These are phyloP conservation scores for Curvularia hawaiiensis DNA, from an alignment of 2,329 filamentous ascomycete genomes.

Conservation along the genomic window DNA sequence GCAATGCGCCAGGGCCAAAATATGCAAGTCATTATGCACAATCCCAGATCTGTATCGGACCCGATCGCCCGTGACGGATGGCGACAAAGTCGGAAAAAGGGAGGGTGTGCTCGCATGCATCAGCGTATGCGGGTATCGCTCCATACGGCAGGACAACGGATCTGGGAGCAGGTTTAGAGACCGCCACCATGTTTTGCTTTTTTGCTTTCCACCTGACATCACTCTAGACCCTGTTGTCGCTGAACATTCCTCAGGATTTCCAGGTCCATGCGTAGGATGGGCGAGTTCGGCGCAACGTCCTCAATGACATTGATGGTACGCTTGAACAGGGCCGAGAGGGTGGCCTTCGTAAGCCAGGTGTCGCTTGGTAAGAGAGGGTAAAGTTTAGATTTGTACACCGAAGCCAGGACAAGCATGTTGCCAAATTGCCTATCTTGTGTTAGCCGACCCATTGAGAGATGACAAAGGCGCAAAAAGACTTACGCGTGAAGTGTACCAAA, in stretches of 20 bases:
- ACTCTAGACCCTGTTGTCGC: constrained; percentile 24
- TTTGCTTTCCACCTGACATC: constrained; percentile 7
- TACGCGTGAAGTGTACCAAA: constrained; percentile 82
- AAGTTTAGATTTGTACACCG: constrained; percentile 69
- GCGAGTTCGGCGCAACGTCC: constrained; percentile 72
- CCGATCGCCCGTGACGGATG: constrained; percentile 8
- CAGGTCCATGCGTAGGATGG: constrained; percentile 74
- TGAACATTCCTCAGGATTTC: constrained; percentile 66
- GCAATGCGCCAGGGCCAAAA: constrained; percentile 8
- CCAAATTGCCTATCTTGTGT: constrained; percentile 79
- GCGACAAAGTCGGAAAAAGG: constrained; percentile 1
- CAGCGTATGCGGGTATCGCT: constrained; percentile 6
- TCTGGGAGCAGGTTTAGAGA: background rate
- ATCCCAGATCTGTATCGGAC: constrained; percentile 9
- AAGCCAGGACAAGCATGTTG: constrained; percentile 88
- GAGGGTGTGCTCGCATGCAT: constrained; percentile 2
- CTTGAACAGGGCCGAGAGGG: constrained; percentile 33
- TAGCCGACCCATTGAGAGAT: constrained; percentile 5
- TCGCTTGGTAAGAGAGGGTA: constrained; percentile 38
- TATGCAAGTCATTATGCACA: constrained; percentile 17
- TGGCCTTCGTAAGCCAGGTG: constrained; percentile 32
- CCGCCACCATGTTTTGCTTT: constrained; percentile 6
- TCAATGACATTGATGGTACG: constrained; percentile 76
- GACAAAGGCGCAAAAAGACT: constrained; percentile 15
- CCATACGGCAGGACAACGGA: constrained; percentile 1